phyloP scores from a whole-genome alignment of 768 basidiomycete genomes.

The Tylopilus sp. region DNA sequence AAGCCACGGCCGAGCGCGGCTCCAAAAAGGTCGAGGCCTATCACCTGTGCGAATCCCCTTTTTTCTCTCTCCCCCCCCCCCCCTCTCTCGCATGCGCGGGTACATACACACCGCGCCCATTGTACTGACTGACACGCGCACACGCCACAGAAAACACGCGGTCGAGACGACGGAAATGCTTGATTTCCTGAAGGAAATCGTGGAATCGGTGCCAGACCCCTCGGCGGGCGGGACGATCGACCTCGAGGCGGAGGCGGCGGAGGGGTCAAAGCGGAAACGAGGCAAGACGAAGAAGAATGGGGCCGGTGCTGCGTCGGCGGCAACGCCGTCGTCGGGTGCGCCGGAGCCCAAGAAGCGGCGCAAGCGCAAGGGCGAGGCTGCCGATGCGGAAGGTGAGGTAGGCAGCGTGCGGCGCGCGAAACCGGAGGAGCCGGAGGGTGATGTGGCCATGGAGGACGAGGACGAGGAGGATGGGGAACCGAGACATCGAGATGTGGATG shows the following conservation, averaged over 20 bases:
- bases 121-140: no score
- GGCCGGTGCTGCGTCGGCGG: conserved; percentile 26
- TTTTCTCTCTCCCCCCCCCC: conserved; percentile 18
- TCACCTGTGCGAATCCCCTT: conserved; percentile 91
- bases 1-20: conserved; percentile 73
- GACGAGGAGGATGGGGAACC: conserved; percentile 39
- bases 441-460: conserved; percentile 39
- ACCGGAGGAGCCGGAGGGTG: conserved; percentile 37
- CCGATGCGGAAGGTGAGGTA: conserved; percentile 32
- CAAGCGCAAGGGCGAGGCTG: conserved; percentile 43
- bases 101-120: no score
- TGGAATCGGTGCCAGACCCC: conserved; percentile 82
- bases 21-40: conserved; percentile 90
- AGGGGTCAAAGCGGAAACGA: conserved; percentile 56
- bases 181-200: conserved; percentile 93
- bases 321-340: no score
- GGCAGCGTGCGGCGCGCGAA: conserved; percentile 37
- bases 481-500: conserved; percentile 41
- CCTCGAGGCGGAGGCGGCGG: conserved; percentile 56
- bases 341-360: conserved; percentile 44
- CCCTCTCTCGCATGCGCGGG: not conserved
- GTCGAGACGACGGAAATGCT: conserved; percentile 84
- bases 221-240: conserved; percentile 79
- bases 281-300: conserved; percentile 50
- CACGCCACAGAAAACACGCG: conserved; percentile 74